A percentile compares a stretch with the other conserved stretches of the same genome.
Conservation (phyloP, 139 green algal genomes). For the Pseudopediastrum boryanum region DNA sequence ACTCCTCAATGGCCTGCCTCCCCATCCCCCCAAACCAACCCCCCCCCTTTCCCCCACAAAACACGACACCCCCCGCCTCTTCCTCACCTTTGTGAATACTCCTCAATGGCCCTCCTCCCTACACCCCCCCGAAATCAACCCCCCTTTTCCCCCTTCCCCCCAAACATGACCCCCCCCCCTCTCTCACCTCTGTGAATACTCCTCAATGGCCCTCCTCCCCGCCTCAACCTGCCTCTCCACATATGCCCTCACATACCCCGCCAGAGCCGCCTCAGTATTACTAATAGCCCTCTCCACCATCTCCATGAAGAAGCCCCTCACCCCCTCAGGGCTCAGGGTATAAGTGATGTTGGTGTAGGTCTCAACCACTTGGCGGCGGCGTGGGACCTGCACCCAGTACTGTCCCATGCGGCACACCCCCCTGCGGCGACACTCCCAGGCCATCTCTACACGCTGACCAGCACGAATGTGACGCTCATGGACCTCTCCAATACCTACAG, state of each 20-base stretch:
- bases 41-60: neutral
- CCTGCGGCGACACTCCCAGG: slow-evolving; percentile 32
- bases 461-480: slow-evolving; percentile 50
- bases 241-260: slow-evolving; percentile 40
- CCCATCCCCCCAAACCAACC: neutral
- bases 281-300: slow-evolving; percentile 48
- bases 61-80: no score
- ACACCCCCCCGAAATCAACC: neutral
- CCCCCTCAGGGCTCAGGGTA: slow-evolving; percentile 47
- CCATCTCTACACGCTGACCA: slow-evolving; percentile 33
- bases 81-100: neutral
- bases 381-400: slow-evolving; percentile 48
- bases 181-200: slow-evolving; percentile 52
- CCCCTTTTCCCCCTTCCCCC: neutral
- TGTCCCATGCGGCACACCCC: slow-evolving; percentile 16
- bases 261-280: slow-evolving; percentile 39
- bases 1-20: no score
- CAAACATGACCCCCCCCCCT: neutral
- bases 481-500: slow-evolving; percentile 39
- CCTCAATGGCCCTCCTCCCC: slow-evolving; percentile 28
- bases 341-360: slow-evolving; percentile 60
- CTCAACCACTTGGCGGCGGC: slow-evolving; percentile 56
- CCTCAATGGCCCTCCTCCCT: neutral
- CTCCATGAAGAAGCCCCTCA: slow-evolving; percentile 43
- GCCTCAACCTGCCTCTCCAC: slow-evolving; percentile 41